These are phyloP conservation scores for Pholiota microspora DNA, from an alignment of 768 basidiomycete species.

Conservation along the genomic window DNA sequence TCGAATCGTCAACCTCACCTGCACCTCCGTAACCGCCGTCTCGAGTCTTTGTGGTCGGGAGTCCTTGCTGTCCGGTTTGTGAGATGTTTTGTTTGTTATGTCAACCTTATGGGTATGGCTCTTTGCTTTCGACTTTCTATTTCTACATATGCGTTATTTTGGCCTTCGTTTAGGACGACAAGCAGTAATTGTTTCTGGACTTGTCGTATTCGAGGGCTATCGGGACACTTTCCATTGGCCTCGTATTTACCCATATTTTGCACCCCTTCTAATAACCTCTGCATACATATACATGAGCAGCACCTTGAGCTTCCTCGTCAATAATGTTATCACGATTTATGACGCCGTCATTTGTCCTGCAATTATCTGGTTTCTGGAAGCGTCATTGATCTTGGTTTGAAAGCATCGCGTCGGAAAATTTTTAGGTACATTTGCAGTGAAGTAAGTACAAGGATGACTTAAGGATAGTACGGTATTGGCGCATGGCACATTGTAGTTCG, in stretches of 20 bases:
- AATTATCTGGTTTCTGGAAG: too few relatives aligned
- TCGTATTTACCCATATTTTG: neutral
- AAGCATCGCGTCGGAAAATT: too few relatives aligned
- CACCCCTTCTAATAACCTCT: neutral
- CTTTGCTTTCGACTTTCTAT: neutral
- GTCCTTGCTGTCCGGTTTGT: neutral
- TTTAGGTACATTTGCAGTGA: too few relatives aligned
- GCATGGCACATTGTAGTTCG: too few relatives aligned
- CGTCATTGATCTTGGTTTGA: too few relatives aligned
- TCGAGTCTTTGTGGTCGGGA: neutral
- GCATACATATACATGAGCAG: neutral
- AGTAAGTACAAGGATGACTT: too few relatives aligned
- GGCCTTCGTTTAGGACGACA: neutral
- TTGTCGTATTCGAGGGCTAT: neutral
- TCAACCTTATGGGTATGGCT: neutral
- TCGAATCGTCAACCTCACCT: slow-evolving; percentile 12
- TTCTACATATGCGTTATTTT: neutral
- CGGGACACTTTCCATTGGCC: neutral
- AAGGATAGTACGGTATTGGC: too few relatives aligned
- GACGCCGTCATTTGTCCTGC: too few relatives aligned
- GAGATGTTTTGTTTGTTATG: neutral
- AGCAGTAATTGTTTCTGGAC: neutral
- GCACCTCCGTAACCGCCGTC: neutral
- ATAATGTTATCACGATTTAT: too few relatives aligned
- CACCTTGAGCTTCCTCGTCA: too few relatives aligned